Base-by-base conservation (phyloP, 495 filamentous ascomycete genomes). In the Cryomyces minteri region DNA sequence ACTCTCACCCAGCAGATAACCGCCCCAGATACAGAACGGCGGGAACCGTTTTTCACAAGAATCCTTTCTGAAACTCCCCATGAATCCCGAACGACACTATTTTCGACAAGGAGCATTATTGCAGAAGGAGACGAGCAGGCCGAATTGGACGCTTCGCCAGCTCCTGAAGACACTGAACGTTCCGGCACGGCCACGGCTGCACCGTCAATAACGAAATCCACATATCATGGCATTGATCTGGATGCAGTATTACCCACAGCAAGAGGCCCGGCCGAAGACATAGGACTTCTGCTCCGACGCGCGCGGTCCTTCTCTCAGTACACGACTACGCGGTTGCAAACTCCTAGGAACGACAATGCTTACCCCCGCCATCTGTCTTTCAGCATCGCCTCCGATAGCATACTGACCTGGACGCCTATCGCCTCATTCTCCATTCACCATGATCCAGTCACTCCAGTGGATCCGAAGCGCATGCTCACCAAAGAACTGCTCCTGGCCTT, bases 291-390 rank as follows among this genome's bases (percentile, higher is more conserved):
- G 9, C 56, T 67, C 10, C 56, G 53, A 10, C 56, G 62, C 8
- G 66, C 62, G 4, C 64, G 72, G 32, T 78, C 72, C 49, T 51
- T 68, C 54, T 60, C 58, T 54, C 63, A 49, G 45, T 53, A 61
- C 48, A 62, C 45, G 43, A 46, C 28, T 48, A 60, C 52, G 33
- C 53, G 54, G 3, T 45, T 55, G 39, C 52, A 63, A 8, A 51
- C 58, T 6, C 18, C 18, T 1, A 57, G 67, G 8, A 66, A 72
- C 44, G 72, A 81, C 39, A 66, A 68, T 11, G 71, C 71, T 45
- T 92, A 77, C 71, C 76, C 87, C 0, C 75, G 86, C 5, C 82
- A 86, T 43, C 66, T 96, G 47, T 93, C 85, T 4, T 96, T 96
- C 57, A 82, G 80, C 50, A 70, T 76, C 38, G 88, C 87, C n/a